Evolutionary conservation across 2,329 filamentous ascomycete species (phyloP).

Genomic region (Epichloe uncinata): DNA sequence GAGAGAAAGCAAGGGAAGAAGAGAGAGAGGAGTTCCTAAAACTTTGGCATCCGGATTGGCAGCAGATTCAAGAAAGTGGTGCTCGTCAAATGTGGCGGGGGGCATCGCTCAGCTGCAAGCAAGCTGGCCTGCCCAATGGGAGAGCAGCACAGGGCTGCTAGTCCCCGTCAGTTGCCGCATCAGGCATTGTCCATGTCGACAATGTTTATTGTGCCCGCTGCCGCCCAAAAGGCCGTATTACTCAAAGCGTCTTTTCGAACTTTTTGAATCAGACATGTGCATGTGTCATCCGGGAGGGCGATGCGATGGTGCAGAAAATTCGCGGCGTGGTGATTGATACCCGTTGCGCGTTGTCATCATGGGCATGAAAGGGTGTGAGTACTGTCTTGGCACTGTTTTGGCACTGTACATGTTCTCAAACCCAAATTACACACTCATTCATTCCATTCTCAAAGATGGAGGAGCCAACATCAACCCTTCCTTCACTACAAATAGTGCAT

Average conservation of each 20-base stretch:
- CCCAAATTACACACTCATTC: too few species aligned
- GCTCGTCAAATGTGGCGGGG: not conserved
- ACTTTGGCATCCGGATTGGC: not conserved
- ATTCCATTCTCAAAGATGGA: too few species aligned
- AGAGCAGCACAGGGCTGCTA: not conserved
- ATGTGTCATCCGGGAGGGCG: too few species aligned
- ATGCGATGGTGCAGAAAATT: not conserved
- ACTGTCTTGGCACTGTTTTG: not conserved
- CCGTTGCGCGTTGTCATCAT: not conserved
- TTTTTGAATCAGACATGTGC: too few species aligned
- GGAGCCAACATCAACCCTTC: too few species aligned
- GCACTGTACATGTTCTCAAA: not conserved
- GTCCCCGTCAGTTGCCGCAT: too few species aligned
- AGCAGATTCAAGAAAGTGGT: not conserved
- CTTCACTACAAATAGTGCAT: too few species aligned
- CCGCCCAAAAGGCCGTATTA: too few species aligned
- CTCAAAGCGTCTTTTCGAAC: too few species aligned
- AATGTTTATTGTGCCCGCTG: too few species aligned
- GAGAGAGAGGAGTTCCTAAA: not conserved
- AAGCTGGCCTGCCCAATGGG: not conserved
- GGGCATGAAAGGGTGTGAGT: not conserved
- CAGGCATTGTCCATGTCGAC: too few species aligned
- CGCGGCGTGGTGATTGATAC: not conserved
- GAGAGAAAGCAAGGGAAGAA: not conserved
- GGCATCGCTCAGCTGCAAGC: too few species aligned